Evolutionary conservation across 176 grass and related monocot genomes (phyloP).

Genomic region (Luzula sylvatica): DNA sequence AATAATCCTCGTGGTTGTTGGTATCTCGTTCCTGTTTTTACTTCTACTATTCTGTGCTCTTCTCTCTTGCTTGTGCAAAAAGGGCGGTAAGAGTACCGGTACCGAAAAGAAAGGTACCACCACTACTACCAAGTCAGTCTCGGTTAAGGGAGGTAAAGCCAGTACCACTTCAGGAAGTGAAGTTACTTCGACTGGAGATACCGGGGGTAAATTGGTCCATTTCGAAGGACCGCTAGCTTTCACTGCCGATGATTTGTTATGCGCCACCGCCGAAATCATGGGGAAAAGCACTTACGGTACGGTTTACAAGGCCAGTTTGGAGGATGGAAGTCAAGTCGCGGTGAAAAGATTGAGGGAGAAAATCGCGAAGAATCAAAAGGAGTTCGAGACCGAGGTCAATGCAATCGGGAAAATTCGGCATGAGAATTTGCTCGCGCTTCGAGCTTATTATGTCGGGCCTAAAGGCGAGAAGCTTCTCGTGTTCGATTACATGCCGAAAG

Average conservation of each 20-base stretch:
- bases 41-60: constrained; percentile 60
- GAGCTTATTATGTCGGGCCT: constrained; percentile 73
- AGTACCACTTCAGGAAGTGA: constrained; percentile 1
- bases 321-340: constrained; percentile 69
- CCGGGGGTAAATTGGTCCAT: constrained; percentile 70
- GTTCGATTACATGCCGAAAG: constrained; percentile 90
- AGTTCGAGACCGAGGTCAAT: constrained; percentile 77
- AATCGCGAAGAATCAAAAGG: constrained; percentile 77
- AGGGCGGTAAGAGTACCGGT: constrained; percentile 31
- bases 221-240: constrained; percentile 69
- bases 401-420: constrained; percentile 66
- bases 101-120: constrained; percentile 26
- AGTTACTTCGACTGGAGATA: constrained; percentile 29
- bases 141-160: constrained; percentile 34
- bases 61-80: constrained; percentile 37
- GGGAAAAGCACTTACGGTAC: constrained; percentile 97
- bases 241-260: constrained; percentile 83
- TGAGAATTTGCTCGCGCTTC: constrained; percentile 62
- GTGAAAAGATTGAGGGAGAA: constrained; percentile 94
- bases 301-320: constrained; percentile 89
- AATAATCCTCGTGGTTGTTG: constrained; percentile 51
- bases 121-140: constrained; percentile 10
- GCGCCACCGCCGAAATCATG: constrained; percentile 93
- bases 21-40: constrained; percentile 46
- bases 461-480: constrained; percentile 98